Evolutionary conservation across 2,329 filamentous ascomycete species (phyloP), one percentile per base, ranked within the genome.

Genomic region (Nemania diffusa): DNA sequence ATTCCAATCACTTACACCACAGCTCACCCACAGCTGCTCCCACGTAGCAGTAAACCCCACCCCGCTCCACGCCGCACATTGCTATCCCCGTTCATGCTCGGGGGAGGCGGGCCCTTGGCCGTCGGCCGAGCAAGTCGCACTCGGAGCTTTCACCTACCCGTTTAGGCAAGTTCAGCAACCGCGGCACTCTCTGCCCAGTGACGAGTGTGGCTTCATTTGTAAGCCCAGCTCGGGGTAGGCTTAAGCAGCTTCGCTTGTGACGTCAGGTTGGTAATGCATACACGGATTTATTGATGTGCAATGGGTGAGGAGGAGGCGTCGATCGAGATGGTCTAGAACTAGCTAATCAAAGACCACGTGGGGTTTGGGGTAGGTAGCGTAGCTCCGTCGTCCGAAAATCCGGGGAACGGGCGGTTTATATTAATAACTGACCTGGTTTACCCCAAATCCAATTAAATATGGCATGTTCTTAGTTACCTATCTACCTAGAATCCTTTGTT

Each of bases 71-170:
- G 37, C 37, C 37, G 37, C 37, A 40, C 37, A 5, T n/a, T 5
- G 15, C 17, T 15, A 17, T 20, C 8, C 7, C 55, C 26, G 26
- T 32, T 26, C 5, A 40, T 42, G 17, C 1, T 27, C 32, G 57
- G 24, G 27, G 57, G 34, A 17, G 32, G 17, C 9, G 5, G 34
- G n/a, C 13, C 15, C 27, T 52, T 37, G 29, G 11, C 26, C 20
- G 20, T 59, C 48, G 55, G 55, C 55, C 55, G 62, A 58, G 8
- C 8, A 46, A 15, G 56, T 55, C 20, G 9, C 56, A 59, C 1
- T 51, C 46, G 61, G 61, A 29, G 17, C 52, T 57, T 24, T 20
- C 4, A 15, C 37, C 15, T 37, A 13, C 42, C 40, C 3, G 17
- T 48, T 55, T 17, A 15, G 37, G 37, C 15, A 46, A 46, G 51